Evolutionary conservation across 2,329 filamentous ascomycete species (phyloP).

Genomic region (Diplodia seriata): DNA sequence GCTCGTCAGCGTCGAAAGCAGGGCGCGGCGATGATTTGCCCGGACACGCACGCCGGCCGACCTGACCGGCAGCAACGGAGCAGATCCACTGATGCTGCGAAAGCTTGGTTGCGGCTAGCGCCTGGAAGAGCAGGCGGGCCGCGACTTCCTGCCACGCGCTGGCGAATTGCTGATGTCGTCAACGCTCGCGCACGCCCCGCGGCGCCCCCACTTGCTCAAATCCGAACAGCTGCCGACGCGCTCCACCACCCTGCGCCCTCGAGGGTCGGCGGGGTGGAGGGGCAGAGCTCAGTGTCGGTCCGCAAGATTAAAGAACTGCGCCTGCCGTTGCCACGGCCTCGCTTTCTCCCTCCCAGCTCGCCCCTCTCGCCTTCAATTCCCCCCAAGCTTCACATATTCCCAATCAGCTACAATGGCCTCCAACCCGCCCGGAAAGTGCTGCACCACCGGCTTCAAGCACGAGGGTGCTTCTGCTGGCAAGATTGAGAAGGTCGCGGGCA

Average conservation of each 20-base stretch:
- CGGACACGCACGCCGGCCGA: background rate
- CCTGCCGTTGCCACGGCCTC: background rate
- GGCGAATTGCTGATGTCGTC: conserved; percentile 19
- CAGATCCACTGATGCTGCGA: conserved; percentile 10
- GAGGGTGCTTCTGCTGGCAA: conserved; percentile 58
- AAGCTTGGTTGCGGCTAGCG: conserved; percentile 4
- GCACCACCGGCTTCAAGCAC: conserved; percentile 59
- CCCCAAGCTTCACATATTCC: background rate
- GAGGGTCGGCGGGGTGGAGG: conserved; percentile 15
- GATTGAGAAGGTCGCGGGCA: conserved; percentile 55
- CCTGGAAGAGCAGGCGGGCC: conserved; percentile 11
- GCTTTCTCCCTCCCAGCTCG: background rate
- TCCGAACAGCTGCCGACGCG: conserved; percentile 15
- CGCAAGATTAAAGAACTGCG: background rate
- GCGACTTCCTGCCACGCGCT: conserved; percentile 1
- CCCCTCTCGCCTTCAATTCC: background rate
- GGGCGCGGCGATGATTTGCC: background rate
- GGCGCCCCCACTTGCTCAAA: background rate
- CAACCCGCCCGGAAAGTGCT: conserved; percentile 57
- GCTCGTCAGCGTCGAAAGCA: too few species aligned
- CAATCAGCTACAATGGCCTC: conserved; percentile 54
- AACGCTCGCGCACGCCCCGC: conserved; percentile 15
- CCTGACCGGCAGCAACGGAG: background rate
- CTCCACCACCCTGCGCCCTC: background rate
- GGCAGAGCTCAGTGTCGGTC: background rate